A percentile compares a stretch with the other conserved stretches of the same genome.
These are phyloP conservation scores for Calonectria hawksworthii DNA, from an alignment of 2,329 filamentous ascomycete species.

Conservation along the genomic window DNA sequence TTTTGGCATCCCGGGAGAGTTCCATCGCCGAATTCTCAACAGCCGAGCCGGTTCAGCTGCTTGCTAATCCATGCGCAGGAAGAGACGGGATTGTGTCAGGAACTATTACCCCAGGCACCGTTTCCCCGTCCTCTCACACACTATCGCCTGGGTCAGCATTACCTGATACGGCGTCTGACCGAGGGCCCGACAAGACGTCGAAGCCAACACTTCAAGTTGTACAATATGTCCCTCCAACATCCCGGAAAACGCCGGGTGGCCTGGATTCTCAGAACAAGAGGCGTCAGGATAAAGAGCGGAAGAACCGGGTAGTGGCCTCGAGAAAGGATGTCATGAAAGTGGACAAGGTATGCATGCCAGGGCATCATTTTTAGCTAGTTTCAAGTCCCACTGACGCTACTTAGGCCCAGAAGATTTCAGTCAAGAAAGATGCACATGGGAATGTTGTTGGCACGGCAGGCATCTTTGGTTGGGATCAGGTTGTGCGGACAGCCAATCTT, in stretches of 20 bases:
- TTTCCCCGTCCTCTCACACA: not conserved
- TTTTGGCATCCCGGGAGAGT: not conserved
- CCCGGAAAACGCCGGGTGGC: not conserved
- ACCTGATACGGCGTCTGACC: not conserved
- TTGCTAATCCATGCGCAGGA: not conserved
- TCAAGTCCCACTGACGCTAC: not conserved
- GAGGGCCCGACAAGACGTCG: not conserved
- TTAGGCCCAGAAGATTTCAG: not conserved
- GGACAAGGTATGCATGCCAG: not conserved
- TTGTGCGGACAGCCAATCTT: not conserved
- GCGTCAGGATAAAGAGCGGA: not conserved
- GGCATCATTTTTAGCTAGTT: not conserved
- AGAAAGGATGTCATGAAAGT: not conserved
- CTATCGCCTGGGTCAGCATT: not conserved
- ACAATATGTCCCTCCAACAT: not conserved
- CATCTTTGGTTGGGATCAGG: not conserved
- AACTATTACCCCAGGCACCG: not conserved
- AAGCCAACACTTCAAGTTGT: not conserved
- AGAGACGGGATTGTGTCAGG: not conserved
- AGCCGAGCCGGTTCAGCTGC: not conserved
- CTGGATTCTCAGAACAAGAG: not conserved
- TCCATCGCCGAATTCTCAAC: not conserved
- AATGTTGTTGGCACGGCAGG: not conserved
- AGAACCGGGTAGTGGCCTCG: not conserved
- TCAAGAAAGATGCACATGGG: not conserved